phyloP scores from a whole-genome alignment of 2,329 filamentous ascomycete genomes.

The Cladosporium sp. region DNA sequence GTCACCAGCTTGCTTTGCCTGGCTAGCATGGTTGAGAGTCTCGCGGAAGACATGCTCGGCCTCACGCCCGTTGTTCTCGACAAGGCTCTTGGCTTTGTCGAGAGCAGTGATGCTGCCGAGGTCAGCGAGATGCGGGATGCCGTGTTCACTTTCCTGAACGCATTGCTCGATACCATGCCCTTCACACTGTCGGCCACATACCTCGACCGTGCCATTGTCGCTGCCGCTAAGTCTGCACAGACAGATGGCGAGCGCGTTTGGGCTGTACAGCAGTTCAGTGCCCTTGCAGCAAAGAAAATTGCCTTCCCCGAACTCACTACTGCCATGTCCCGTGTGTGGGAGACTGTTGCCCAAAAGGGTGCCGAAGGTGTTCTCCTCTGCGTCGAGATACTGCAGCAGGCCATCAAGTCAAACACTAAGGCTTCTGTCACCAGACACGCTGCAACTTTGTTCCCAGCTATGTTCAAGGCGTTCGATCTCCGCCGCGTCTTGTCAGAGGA shows the following conservation, averaged over 20 bases:
- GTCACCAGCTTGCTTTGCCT: constrained; percentile 85
- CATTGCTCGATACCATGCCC: constrained; percentile 76
- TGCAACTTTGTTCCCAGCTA: constrained; percentile 58
- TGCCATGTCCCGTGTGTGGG: constrained; percentile 70
- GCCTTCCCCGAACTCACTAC: constrained; percentile 72
- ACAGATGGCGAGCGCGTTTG: constrained; percentile 13
- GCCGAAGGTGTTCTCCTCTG: constrained; percentile 4
- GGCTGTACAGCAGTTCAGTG: constrained; percentile 53
- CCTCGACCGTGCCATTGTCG: constrained; percentile 65
- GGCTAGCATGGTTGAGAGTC: constrained; percentile 81
- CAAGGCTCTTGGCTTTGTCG: constrained; percentile 66
- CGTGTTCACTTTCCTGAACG: constrained; percentile 72
- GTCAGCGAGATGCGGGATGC: constrained; percentile 70
- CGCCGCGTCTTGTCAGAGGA: constrained; percentile 55
- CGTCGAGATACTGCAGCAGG: constrained; percentile 55
- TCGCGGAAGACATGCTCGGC: constrained; percentile 80
- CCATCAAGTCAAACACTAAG: constrained; percentile 76
- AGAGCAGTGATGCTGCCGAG: constrained; percentile 27
- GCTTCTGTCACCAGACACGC: constrained; percentile 72
- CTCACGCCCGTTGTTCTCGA: constrained; percentile 73
- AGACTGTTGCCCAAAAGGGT: constrained; percentile 49
- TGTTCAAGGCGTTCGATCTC: constrained; percentile 60
- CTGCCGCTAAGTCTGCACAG: constrained; percentile 65
- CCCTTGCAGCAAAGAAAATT: constrained; percentile 70
- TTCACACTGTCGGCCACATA: constrained; percentile 81